Conservation (phyloP, 1,284 basidiomycete species). For the Irpex rosettiformis region DNA sequence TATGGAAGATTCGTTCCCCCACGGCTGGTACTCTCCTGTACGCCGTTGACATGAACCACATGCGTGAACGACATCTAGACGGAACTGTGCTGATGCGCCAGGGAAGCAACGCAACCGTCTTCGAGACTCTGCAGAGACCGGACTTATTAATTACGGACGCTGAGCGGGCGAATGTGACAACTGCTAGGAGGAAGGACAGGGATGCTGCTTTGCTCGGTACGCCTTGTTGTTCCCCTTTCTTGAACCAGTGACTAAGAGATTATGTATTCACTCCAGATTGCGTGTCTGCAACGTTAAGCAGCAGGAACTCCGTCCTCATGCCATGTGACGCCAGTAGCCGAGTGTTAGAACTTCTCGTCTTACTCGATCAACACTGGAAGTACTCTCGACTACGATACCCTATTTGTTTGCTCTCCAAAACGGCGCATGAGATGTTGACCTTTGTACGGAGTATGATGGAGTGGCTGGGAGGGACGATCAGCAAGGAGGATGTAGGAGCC, state of each 20-base stretch:
- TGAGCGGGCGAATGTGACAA: conserved; percentile 77
- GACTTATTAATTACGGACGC: conserved; percentile 95
- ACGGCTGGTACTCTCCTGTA: conserved; percentile 95
- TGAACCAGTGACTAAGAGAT: conserved; percentile 6
- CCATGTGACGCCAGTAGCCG: conserved; percentile 95
- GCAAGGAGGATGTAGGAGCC: conserved; percentile 77
- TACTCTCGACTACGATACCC: conserved; percentile 80
- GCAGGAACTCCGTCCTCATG: conserved; percentile 78
- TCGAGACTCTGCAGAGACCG: conserved; percentile 84
- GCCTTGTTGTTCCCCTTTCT: conserved; percentile 17
- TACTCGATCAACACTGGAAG: conserved; percentile 98
- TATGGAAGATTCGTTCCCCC: conserved; percentile 98
- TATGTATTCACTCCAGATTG: conserved; percentile 53
- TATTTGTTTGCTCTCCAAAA: conserved; percentile 89
- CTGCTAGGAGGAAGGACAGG: conserved; percentile 87
- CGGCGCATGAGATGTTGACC: conserved; percentile 91
- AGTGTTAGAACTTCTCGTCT: conserved; percentile 88
- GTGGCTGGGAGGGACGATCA: conserved; percentile 94
- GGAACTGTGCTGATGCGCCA: conserved; percentile 82
- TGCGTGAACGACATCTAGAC: conserved; percentile 93
- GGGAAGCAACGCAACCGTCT: conserved; percentile 61
- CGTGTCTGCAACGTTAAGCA: conserved; percentile 79
- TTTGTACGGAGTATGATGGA: conserved; percentile 98
- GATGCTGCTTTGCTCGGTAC: conserved; percentile 86
- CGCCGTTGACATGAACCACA: conserved; percentile 96